Evolutionary conservation across 139 green algal species (phyloP).

Genomic region (Closterium sp.): DNA sequence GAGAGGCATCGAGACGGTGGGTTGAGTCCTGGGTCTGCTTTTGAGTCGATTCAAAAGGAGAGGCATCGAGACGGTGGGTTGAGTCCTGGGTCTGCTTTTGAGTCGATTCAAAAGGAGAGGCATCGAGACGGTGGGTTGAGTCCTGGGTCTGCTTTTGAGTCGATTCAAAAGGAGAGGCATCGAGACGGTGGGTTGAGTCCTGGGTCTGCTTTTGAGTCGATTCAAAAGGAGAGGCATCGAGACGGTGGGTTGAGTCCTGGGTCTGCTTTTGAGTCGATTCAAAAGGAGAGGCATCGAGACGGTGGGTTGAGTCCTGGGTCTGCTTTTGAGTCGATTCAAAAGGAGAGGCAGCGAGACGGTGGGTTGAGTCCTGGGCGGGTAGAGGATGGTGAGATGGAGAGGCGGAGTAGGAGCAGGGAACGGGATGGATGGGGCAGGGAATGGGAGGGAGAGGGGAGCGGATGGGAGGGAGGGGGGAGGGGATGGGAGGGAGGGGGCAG

Average conservation of each 20-base stretch:
- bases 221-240: background rate
- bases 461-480: no score
- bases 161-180: background rate
- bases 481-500: no score
- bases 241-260: background rate
- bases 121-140: background rate
- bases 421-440: background rate
- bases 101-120: background rate
- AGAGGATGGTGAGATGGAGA: background rate
- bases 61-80: background rate
- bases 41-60: no score
- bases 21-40: background rate
- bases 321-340: no score
- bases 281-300: background rate
- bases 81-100: background rate
- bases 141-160: no score
- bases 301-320: background rate
- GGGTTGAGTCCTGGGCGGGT: background rate
- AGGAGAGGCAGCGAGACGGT: background rate
- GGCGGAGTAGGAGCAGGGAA: background rate
- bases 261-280: no score
- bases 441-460: background rate
- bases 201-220: no score
- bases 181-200: background rate
- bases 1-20: background rate